Base-by-base conservation (phyloP, 768 basidiomycete species). In the Clathrus columnatus region DNA sequence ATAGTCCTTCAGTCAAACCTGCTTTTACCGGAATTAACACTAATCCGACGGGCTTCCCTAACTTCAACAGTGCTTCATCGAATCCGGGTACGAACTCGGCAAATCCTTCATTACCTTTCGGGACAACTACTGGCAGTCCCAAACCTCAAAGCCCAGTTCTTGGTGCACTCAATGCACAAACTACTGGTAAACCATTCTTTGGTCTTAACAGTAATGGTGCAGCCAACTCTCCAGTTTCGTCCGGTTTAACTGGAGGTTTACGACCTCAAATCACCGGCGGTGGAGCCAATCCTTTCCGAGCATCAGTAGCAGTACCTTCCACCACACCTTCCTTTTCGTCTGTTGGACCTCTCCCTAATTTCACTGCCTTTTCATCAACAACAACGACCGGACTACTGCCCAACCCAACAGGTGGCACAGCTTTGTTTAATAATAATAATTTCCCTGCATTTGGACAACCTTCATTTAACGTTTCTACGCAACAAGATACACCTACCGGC, bases 121-220 rank as follows among this genome's bases (percentile, higher is more conserved):
- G 14, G 50, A 26, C 20, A 47, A 50, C 24, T 11, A 56, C 68
- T 20, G 55, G 49, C 20, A n/a, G 54, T 8, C 30, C 57, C 24
- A 60, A 44, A 66, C 64, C 29, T 56, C 30, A n/a, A 66, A 54
- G 42, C 56, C 48, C 26, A 51, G 62, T 36, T 32, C 20, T 52
- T 16, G 65, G 66, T 8, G 64, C 67, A 21, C 48, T 76, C 20
- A 72, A 64, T 53, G 53, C 66, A 8, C 77, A 78, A 51, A 64
- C 64, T 26, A 67, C 69, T 5, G 64, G 67, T n/a, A 21, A 63
- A 64, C 59, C 63, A 60, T 47, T 55, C 59, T 57, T 76, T n/a
- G 81, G 80, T 24, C 70, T 73, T 36, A 66, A 64, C 18, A 70
- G 84, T 27, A 71, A 83, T 48, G 80, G 83, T 14, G 83, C 85